phyloP scores from a whole-genome alignment of 805 yeast genomes.

The Pichia ethanolica region DNA sequence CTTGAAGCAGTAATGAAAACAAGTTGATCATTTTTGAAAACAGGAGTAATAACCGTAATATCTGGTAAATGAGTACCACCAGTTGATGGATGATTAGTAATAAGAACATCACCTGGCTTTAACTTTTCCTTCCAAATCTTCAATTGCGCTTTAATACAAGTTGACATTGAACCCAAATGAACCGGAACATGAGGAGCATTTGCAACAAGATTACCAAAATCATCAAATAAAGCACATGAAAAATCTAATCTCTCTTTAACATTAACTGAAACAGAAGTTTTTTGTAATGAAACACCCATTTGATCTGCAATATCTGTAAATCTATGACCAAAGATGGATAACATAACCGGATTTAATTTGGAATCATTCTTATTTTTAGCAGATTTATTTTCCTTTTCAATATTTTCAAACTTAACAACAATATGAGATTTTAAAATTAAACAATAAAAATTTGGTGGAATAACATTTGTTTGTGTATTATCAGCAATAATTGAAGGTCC shows the following conservation, averaged over 20 bases:
- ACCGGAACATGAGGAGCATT: constrained; percentile 88
- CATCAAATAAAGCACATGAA: constrained; percentile 75
- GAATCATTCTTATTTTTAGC: not conserved
- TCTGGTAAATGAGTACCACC: constrained; percentile 90
- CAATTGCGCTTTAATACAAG: constrained; percentile 63
- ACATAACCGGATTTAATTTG: constrained; percentile 54
- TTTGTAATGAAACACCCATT: constrained; percentile 75
- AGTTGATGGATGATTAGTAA: constrained; percentile 71
- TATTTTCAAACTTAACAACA: constrained; percentile 10
- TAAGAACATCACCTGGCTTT: constrained; percentile 65
- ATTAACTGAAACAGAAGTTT: constrained; percentile 74
- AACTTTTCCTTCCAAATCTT: constrained; percentile 55
- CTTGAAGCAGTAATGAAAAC: constrained; percentile 88
- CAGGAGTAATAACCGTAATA: constrained; percentile 89
- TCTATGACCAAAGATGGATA: constrained; percentile 74
- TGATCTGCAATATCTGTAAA: constrained; percentile 89
- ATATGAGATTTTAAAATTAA: constrained; percentile 52
- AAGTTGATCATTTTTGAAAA: constrained; percentile 50
- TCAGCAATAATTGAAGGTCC: constrained; percentile 81
- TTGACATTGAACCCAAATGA: constrained; percentile 80
- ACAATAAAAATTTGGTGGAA: constrained; percentile 56
- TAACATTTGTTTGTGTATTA: constrained; percentile 70
- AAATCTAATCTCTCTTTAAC: constrained; percentile 79
- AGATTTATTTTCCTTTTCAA: not conserved
- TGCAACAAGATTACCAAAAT: constrained; percentile 72